Base-by-base conservation (phyloP, 495 filamentous ascomycete genomes). In the Trichodelitschia bisporula region DNA sequence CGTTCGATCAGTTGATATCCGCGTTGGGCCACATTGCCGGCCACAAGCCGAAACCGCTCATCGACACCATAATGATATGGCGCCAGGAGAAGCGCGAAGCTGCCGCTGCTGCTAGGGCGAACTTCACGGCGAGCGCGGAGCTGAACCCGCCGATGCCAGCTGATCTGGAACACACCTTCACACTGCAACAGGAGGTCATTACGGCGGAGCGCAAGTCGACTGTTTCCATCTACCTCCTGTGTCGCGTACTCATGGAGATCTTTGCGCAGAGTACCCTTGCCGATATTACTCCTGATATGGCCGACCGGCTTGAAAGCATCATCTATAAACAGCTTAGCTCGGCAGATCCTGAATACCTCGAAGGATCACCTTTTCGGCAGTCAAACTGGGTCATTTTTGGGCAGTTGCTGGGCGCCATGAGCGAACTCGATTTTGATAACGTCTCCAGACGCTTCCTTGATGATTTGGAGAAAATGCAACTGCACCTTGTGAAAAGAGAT, bases 31-130 rank as follows among this genome's bases (percentile, higher is more conserved):
- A 84, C 48, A 90, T 99, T 43, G 78, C 80, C 31, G 73, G 79
- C 19, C 72, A 76, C 41, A 91, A 93, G 40, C 89, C 86, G 3
- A 92, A 83, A 41, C 75, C 78, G n/a, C 50, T 97, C 32, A 91
- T 97, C 40, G 84, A 95, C 50, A 78, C 78, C 6, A 74, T 95
- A 37, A 95, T 97, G 79, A 66, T 80, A 14, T 97, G 86, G 86
- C 66, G 89, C 24, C 92, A 92, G 48, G 70, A 64, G 24, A 92
- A 91, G 52, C 84, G 82, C 40, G 86, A 93, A 51, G 69, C 77
- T 8, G 77, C 80, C 17, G 66, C 61, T 29, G 46, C 49, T 13
- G 64, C 64, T 16, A 57, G 66, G 26, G 54, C 57, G 15, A 63
- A 73, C 41, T 55, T 76, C 20, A 69, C 69, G 31, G 68, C 73